Evolutionary conservation across 2,329 filamentous ascomycete species (phyloP).

Genomic region (Annulohypoxylon truncatum): DNA sequence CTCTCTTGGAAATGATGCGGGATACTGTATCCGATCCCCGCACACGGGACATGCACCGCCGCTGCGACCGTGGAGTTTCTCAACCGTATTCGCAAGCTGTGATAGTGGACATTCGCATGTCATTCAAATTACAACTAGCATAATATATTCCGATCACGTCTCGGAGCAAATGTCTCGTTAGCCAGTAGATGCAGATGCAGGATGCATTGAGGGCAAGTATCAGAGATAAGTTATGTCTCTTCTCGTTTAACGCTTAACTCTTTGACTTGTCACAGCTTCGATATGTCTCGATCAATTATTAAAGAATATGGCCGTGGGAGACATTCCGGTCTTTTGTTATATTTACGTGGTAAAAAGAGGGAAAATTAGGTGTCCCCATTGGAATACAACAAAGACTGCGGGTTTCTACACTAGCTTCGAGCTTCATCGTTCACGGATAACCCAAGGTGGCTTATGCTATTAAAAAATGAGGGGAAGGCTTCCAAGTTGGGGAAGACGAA

Average conservation of each 20-base stretch:
- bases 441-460: conserved; percentile 36
- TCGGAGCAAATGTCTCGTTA: conserved; percentile 5
- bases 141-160: conserved; percentile 12
- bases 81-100: conserved; percentile 3
- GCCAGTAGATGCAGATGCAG: not conserved
- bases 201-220: conserved; percentile 17
- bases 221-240: conserved; percentile 11
- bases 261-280: conserved; percentile 22
- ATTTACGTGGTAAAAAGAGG: conserved; percentile 1
- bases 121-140: not conserved
- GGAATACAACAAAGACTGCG: conserved; percentile 7
- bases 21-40: conserved; percentile 35
- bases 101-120: not conserved
- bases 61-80: conserved; percentile 22
- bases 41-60: conserved; percentile 14
- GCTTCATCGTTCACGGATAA: conserved; percentile 21
- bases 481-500: conserved; percentile 3
- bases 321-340: not conserved
- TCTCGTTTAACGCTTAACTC: not conserved
- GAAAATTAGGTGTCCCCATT: conserved; percentile 6
- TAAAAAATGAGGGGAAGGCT: conserved; percentile 16
- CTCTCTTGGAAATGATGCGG: conserved; percentile 33
- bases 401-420: not conserved
- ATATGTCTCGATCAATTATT: conserved; percentile 7
- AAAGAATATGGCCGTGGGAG: conserved; percentile 2